Evolutionary conservation across 257 asterid genomes (phyloP), one percentile per base, ranked within the genome.

Genomic region (Solanum bulbocastanum): DNA sequence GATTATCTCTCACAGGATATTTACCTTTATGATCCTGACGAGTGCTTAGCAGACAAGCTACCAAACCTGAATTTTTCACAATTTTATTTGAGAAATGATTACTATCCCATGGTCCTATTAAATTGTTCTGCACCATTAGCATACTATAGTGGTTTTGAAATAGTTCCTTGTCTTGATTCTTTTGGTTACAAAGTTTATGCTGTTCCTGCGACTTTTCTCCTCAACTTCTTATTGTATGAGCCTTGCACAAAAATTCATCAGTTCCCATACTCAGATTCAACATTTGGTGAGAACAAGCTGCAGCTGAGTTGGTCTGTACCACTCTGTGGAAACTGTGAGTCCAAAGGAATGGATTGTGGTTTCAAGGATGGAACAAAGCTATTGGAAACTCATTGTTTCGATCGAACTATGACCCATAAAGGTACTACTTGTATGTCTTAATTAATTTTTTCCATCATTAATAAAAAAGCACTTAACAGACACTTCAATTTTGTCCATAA

Each of bases 71-170:
- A 79, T 44, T 44, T 44, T 8, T 15, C 65, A 44, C 85, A 44
- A 42, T 79, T 39, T 27, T 15, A 44, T 27, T 79, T 79, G 40
- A 79, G 0, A 44, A 44, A 44, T 79, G 39, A 9, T 3, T 2
- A 79, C 11, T 1, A 25, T 44, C 0, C 9, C 25, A 15, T 10
- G 5, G 40, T 4, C 66, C 85, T 79, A 27, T 79, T 79, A 25
- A 44, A 79, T 44, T 79, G 85, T 79, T 79, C 85, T 27, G 25
- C 13, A 79, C 66, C 83, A 37, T 12, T 37, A 32, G 0, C 8
- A 22, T 1, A 3, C 0, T 10, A 10, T 40, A 0, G 3, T 37
- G 3, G 0, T 74, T 0, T 4, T 71, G 1, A 3, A 36, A 8
- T 13, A 10, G 66, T 79, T 44, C 65, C 66, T 1, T 79, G 84